phyloP scores from a whole-genome alignment of 768 basidiomycete species.

The Psilocybe tampanensis region DNA sequence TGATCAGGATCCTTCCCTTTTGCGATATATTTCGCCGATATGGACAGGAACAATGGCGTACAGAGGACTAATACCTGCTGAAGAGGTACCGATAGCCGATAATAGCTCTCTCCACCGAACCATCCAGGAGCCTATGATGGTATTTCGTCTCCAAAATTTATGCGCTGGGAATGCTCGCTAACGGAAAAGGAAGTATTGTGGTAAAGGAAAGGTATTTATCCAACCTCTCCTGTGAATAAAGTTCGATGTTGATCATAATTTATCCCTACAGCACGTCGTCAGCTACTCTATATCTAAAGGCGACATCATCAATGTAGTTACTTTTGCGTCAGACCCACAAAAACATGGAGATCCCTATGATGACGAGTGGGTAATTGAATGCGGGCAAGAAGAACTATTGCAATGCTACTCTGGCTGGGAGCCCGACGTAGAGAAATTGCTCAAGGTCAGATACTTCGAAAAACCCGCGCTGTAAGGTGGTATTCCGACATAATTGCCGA shows the following conservation, averaged over 20 bases:
- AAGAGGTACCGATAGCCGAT: constrained; percentile 28
- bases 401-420: constrained; percentile 36
- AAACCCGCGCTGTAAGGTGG: too few species aligned
- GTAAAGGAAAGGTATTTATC: constrained; percentile 41
- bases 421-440: constrained; percentile 30
- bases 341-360: constrained; percentile 28
- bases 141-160: constrained; percentile 18
- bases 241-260: not conserved
- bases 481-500: not conserved
- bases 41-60: constrained; percentile 50
- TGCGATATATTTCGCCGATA: constrained; percentile 41
- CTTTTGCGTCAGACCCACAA: constrained; percentile 38
- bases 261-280: constrained; percentile 41
- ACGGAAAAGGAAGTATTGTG: constrained; percentile 42
- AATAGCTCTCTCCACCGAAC: constrained; percentile 33
- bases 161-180: too few species aligned
- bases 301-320: constrained; percentile 46
- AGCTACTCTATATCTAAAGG: constrained; percentile 49
- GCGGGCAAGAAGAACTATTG: constrained; percentile 32
- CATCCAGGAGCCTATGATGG: constrained; percentile 45
- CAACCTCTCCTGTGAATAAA: not conserved
- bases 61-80: constrained; percentile 44
- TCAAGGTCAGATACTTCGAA: constrained; percentile 23
- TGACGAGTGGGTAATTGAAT: constrained; percentile 34
- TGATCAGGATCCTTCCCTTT: constrained; percentile 25